These are phyloP conservation scores for Ploettnerulaceae sp. DNA, from an alignment of 2,329 filamentous ascomycete genomes.

Conservation along the genomic window DNA sequence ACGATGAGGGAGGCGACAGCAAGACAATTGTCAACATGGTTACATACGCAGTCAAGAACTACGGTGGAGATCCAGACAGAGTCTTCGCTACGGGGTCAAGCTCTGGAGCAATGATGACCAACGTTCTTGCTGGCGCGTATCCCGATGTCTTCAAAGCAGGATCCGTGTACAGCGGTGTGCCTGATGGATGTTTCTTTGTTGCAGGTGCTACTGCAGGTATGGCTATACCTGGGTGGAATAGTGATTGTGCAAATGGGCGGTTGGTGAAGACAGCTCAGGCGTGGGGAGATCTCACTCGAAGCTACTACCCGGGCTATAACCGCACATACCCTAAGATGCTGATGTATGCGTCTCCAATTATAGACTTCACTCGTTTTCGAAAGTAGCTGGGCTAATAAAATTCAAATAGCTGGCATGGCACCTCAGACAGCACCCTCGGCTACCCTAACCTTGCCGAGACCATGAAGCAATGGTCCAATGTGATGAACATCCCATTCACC, in stretches of 20 bases:
- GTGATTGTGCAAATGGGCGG: slow-evolving; percentile 40
- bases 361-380: background rate
- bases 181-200: slow-evolving; percentile 40
- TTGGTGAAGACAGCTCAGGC: slow-evolving; percentile 36
- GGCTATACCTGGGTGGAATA: slow-evolving; percentile 48
- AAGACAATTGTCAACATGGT: slow-evolving; percentile 57
- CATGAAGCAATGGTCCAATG: slow-evolving; percentile 44
- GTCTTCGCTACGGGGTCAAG: slow-evolving; percentile 51
- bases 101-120: slow-evolving; percentile 43
- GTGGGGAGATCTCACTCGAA: slow-evolving; percentile 45
- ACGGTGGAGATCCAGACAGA: slow-evolving; percentile 45
- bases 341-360: slow-evolving; percentile 17
- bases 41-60: slow-evolving; percentile 46
- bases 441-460: slow-evolving; percentile 40
- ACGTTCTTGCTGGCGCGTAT: slow-evolving; percentile 44
- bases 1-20: slow-evolving; percentile 53
- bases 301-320: slow-evolving; percentile 37
- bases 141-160: slow-evolving; percentile 44
- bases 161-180: slow-evolving; percentile 40
- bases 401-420: slow-evolving; percentile 35
- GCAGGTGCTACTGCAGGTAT: slow-evolving; percentile 40
- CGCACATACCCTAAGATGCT: slow-evolving; percentile 39
- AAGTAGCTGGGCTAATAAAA: background rate
- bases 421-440: slow-evolving; percentile 37
- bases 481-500: slow-evolving; percentile 35